phyloP scores from a whole-genome alignment of 2,329 filamentous ascomycete genomes.

The Botrytis tulipae region DNA sequence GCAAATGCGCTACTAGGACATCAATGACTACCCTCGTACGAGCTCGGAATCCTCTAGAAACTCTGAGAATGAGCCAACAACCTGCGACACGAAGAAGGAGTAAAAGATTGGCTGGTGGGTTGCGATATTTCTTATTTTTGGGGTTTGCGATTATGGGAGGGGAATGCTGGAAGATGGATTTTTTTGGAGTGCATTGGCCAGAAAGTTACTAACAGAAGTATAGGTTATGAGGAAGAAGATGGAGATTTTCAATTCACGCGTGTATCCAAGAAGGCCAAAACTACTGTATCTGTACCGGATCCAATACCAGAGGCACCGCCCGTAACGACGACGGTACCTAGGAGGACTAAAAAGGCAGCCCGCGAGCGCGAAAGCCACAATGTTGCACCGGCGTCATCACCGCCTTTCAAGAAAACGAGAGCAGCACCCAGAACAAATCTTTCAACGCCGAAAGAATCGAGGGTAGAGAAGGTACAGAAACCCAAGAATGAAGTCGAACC shows the following conservation, averaged over 20 bases:
- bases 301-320: constrained; percentile 42
- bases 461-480: constrained; percentile 3
- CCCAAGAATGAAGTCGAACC: constrained; percentile 35
- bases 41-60: constrained; percentile 62
- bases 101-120: constrained; percentile 63
- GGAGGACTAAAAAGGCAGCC: constrained; percentile 40
- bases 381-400: background rate
- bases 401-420: constrained; percentile 44
- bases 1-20: constrained; percentile 38
- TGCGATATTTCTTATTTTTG: constrained; percentile 13
- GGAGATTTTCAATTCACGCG: constrained; percentile 76
- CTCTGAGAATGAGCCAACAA: constrained; percentile 64
- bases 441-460: constrained; percentile 12
- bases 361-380: constrained; percentile 41
- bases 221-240: constrained; percentile 68
- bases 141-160: constrained; percentile 16
- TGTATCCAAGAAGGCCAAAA: constrained; percentile 63
- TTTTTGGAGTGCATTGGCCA: constrained; percentile 14
- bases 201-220: constrained; percentile 21
- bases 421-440: constrained; percentile 18
- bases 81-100: constrained; percentile 56
- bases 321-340: constrained; percentile 39
- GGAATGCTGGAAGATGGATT: background rate
- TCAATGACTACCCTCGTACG: constrained; percentile 70
- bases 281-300: constrained; percentile 38